Evolutionary conservation across 2,329 filamentous ascomycete genomes (phyloP), one percentile per base, ranked within the genome.

Genomic region (Whalleya microplaca): DNA sequence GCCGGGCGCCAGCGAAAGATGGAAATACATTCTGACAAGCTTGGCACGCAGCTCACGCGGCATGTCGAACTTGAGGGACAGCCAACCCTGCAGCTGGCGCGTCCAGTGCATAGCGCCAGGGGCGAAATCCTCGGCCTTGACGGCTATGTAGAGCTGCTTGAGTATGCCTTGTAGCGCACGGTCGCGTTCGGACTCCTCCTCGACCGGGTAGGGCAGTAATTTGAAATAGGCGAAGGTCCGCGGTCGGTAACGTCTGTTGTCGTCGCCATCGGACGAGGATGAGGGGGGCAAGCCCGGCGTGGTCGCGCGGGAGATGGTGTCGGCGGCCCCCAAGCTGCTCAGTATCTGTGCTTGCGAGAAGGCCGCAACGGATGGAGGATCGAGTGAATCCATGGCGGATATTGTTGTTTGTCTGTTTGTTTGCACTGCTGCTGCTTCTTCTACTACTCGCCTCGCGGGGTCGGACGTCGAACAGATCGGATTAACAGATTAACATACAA

Each of bases 71-170:
- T 99, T 99, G 75, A 99, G 86, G 51, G 89, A 90, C 64, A 99
- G 82, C 95, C 96, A 99, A 75, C 90, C 91, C 71, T 93, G 87
- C 46, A 99, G 87, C 83, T 99, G 95, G 65, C 94, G 87, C 16
- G 95, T 97, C 95, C 95, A 99, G 75, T 99, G 94, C 59, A 96
- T 82, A 23, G 94, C 95, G 32, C 95, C 95, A 0, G 94, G 91
- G 21, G 90, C 88, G 75, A 98, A 98, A 75, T 99, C 95, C 64
- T 96, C 92, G 2, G 95, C 89, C 71, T 92, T 89, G 62, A 99
- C 82, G 55, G 94, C 86, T 66, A 97, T 91, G 73, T 96, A 98
- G 27, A 99, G 87, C 70, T 96, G 91, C 73, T 93, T 95, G 65
- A 98, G 82, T 66, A 97, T 98, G 71, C 92, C 91, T 45, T 89